Percentiles rank a stretch among this genome's conserved stretches.
Conservation (phyloP, 2,329 filamentous ascomycete genomes). For the Ciborinia camelliae region DNA sequence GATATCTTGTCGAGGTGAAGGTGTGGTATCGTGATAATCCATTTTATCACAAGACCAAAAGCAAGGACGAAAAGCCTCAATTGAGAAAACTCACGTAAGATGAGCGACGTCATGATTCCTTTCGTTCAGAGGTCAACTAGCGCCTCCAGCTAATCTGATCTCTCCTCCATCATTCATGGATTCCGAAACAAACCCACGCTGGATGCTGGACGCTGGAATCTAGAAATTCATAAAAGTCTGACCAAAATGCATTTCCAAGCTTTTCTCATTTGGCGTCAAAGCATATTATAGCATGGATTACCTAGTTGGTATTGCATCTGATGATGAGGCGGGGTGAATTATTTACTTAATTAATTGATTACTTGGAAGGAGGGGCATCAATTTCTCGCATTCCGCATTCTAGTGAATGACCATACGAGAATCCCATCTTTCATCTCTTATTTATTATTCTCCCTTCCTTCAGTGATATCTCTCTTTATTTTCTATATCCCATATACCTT, state of each 20-base stretch:
- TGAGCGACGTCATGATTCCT: constrained; percentile 1
- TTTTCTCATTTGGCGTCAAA: background rate
- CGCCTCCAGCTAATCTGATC: background rate
- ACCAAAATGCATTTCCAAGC: background rate
- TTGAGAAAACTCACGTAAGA: background rate
- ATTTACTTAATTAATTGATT: no score
- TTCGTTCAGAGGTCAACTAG: background rate
- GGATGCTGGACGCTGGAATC: background rate
- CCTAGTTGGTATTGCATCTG: background rate
- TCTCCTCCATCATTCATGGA: background rate
- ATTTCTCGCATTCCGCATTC: background rate
- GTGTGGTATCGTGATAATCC: no score
- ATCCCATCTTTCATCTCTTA: background rate
- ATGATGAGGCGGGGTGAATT: background rate
- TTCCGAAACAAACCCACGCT: background rate
- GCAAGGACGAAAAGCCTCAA: no score
- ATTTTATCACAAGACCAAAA: no score
- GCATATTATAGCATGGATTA: no score
- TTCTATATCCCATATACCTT: background rate
- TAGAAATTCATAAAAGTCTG: no score
- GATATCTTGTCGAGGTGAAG: background rate
- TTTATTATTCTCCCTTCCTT: background rate
- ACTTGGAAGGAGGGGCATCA: constrained; percentile 6
- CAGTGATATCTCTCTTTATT: no score
- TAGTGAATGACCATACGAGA: no score